phyloP scores from a whole-genome alignment of 305 asterid genomes.

The Solanum hybrid region DNA sequence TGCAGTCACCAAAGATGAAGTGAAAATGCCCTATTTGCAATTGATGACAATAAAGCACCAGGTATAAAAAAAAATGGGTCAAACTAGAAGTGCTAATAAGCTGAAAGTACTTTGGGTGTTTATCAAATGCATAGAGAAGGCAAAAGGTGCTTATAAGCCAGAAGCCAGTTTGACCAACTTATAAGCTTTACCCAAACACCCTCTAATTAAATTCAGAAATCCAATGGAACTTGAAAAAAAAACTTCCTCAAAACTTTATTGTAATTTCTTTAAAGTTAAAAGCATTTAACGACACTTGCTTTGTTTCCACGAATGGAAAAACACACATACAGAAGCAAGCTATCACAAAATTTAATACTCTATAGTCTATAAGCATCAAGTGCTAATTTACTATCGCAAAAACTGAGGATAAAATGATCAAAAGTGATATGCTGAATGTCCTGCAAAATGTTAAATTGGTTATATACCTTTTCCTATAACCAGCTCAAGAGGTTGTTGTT shows the following conservation, averaged over 20 bases:
- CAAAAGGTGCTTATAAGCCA: not conserved
- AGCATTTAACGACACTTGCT: not conserved
- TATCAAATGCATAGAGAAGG: not conserved
- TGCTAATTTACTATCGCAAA: not conserved
- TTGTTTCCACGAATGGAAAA: not conserved
- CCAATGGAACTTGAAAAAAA: not conserved
- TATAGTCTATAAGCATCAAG: not conserved
- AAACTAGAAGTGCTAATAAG: not conserved
- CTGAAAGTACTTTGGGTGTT: not conserved
- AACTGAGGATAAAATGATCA: not conserved
- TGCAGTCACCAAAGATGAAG: not conserved
- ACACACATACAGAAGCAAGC: not conserved
- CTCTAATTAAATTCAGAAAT: not conserved
- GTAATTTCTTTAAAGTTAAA: not conserved
- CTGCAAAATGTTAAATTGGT: not conserved
- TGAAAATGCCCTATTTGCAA: not conserved
- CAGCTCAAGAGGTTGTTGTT: constrained; percentile 86
- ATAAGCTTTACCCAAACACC: not conserved
- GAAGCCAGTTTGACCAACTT: not conserved
- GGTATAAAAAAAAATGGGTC: not conserved
- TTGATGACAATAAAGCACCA: not conserved
- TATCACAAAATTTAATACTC: not conserved
- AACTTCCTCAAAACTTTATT: not conserved
- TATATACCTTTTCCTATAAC: constrained; percentile 79
- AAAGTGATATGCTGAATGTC: not conserved